phyloP scores from a whole-genome alignment of 164 flowering plant species.

The Chloranthus sessilifolius region DNA sequence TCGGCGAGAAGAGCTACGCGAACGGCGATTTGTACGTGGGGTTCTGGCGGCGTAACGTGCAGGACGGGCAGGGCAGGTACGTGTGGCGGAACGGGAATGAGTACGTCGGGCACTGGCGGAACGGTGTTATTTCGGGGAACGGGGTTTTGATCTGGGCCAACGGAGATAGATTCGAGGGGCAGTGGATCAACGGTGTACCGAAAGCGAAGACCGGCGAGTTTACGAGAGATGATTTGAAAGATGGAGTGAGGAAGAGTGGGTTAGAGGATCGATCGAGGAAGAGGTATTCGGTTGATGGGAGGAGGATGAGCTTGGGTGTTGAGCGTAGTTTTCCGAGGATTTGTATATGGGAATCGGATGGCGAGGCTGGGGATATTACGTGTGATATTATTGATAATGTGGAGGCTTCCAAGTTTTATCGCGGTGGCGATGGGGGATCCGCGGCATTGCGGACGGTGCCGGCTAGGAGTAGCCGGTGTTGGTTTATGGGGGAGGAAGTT shows the following conservation, averaged over 20 bases:
- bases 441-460: constrained; percentile 24
- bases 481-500: constrained; percentile 10
- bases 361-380: constrained; percentile 78
- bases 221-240: constrained; percentile 30
- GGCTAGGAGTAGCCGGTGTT: constrained; percentile 10
- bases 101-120: constrained; percentile 66
- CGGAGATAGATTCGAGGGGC: constrained; percentile 55
- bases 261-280: constrained; percentile 24
- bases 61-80: constrained; percentile 65
- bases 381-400: constrained; percentile 67
- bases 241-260: constrained; percentile 25
- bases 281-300: constrained; percentile 26
- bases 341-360: constrained; percentile 83
- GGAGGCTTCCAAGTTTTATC: constrained; percentile 47
- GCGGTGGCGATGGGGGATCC: constrained; percentile 24
- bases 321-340: constrained; percentile 53
- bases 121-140: constrained; percentile 52
- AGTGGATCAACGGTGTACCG: constrained; percentile 55
- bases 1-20: constrained; percentile 61
- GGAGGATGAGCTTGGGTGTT: constrained; percentile 22
- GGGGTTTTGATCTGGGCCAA: constrained; percentile 58
- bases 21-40: constrained; percentile 86
- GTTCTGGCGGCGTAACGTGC: constrained; percentile 54
- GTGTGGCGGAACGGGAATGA: constrained; percentile 67
- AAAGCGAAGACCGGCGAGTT: constrained; percentile 24